Base-by-base conservation (phyloP, 352 stramenopile genomes). In the Globisporangium rhizosaccharum region DNA sequence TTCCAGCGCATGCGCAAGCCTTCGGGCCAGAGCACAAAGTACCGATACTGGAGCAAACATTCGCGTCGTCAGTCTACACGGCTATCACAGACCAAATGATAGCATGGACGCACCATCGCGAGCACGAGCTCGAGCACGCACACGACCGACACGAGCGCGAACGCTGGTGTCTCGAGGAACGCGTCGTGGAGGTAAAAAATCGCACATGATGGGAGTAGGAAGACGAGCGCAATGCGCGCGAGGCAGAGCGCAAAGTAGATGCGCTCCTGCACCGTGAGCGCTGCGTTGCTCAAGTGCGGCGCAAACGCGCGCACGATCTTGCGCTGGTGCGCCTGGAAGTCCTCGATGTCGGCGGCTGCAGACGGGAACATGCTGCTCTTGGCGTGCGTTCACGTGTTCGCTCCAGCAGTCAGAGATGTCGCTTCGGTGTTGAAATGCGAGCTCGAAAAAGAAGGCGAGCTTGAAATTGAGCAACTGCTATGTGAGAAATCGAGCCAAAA, bases 281-380 rank as follows among this genome's bases (percentile, higher is more conserved):
- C 65, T 23, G 73, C 67, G 63, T 90, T 75, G 50, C 65, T 72
- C 41, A 90, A 51, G 53, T 90, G 80, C 53, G 80, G 81, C 50
- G 80, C 80, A 28, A 92, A 92, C 62, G 73, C 63, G 41, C 80
- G 76, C 52, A 90, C 75, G 70, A 90, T 85, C 58, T 85, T 84
- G 56, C 79, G 76, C 68, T 82, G 75, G 63, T 88, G 80, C 44
- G 76, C 77, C 33, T 79, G 68, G 64, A 80, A 68, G 45, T 68
- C 61, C 14, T 63, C 56, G 50, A 75, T 45, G 30, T 71, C 70
- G 11, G 42, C 67, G 14, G 66, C 62, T 53, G 63, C 56, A 44
- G 65, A 57, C 61, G 65, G 56, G 65, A 69, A 68, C 71, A 85
- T 62, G n/a, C n/a, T 23, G 14, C 23, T 33, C 28, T 33, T 36